phyloP scores from a whole-genome alignment of 306 rosid species.

The Mimosa pudica region DNA sequence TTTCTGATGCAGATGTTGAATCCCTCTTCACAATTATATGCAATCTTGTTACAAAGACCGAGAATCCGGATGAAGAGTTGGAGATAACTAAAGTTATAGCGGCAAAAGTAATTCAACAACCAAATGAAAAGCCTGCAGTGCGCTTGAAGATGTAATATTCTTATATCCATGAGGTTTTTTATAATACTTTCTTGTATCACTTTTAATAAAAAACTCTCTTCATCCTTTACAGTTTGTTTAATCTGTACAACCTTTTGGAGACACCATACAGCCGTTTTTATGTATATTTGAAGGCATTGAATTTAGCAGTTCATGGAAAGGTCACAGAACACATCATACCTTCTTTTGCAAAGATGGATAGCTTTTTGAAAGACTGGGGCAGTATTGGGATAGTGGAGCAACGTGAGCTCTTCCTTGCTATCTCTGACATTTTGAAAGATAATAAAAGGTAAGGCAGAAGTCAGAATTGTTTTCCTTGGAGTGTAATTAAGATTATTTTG shows the following conservation, averaged over 20 bases:
- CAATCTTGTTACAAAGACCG: slow-evolving; percentile 77
- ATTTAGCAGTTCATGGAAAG: slow-evolving; percentile 75
- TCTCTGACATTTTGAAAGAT: slow-evolving; percentile 81
- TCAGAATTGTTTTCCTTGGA: slow-evolving; percentile 8
- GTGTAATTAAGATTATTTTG: neutral
- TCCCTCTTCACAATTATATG: slow-evolving; percentile 83
- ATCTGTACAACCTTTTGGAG: slow-evolving; percentile 84
- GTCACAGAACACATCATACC: slow-evolving; percentile 73
- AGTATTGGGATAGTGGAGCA: slow-evolving; percentile 71
- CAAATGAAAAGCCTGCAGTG: slow-evolving; percentile 75
- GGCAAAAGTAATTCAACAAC: slow-evolving; percentile 65
- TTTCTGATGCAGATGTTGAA: slow-evolving; percentile 65
- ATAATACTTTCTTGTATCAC: slow-evolving; percentile 1
- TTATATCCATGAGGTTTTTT: slow-evolving; percentile 11
- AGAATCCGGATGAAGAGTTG: slow-evolving; percentile 69
- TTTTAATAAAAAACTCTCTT: neutral
- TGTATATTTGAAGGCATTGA: slow-evolving; percentile 78
- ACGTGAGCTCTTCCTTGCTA: slow-evolving; percentile 69
- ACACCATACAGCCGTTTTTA: slow-evolving; percentile 70
- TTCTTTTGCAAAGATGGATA: slow-evolving; percentile 75
- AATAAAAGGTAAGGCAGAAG: slow-evolving; percentile 65
- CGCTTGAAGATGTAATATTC: slow-evolving; percentile 79
- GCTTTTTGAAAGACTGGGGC: slow-evolving; percentile 87
- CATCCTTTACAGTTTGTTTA: slow-evolving; percentile 67
- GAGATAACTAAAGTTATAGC: slow-evolving; percentile 79